A percentile compares a stretch with the other conserved stretches of the same genome.
phyloP scores from a whole-genome alignment of 495 filamentous ascomycete species.

The Tuber aestivum region DNA sequence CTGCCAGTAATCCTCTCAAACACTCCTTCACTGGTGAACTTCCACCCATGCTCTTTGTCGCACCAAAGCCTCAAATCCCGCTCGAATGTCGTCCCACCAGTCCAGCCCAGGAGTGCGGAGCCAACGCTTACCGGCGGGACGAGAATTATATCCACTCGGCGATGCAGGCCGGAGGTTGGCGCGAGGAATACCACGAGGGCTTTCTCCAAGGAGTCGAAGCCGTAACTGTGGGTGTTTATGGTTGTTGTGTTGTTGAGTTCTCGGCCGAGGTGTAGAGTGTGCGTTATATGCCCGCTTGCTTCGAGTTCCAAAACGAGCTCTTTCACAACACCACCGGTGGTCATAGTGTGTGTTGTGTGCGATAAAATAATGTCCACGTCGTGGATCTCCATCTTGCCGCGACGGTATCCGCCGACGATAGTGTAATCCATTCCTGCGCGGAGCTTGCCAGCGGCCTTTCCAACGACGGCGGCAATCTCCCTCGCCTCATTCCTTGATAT shows the following conservation, averaged over 20 bases:
- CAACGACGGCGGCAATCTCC: conserved; percentile 57
- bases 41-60: conserved; percentile 65
- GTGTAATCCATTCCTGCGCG: conserved; percentile 59
- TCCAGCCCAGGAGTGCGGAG: conserved; percentile 84
- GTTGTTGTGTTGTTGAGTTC: conserved; percentile 23
- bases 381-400: conserved; percentile 65
- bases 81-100: conserved; percentile 81
- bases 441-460: conserved; percentile 55
- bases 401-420: conserved; percentile 78
- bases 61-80: conserved; percentile 75
- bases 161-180: conserved; percentile 61
- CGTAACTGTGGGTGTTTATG: conserved; percentile 44
- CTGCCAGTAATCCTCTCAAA: conserved; percentile 59
- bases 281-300: conserved; percentile 63
- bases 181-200: conserved; percentile 91
- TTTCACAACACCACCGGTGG: conserved; percentile 50
- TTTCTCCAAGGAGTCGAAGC: conserved; percentile 86
- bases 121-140: conserved; percentile 81
- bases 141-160: conserved; percentile 90
- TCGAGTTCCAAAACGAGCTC: conserved; percentile 67
- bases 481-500: conserved; percentile 73
- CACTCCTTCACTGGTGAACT: conserved; percentile 88
- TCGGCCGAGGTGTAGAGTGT: conserved; percentile 60
- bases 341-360: conserved; percentile 46
- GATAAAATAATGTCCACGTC: conserved; percentile 85